phyloP scores from a whole-genome alignment of 139 green algal genomes.

The Zygnema circumcarinatum region DNA sequence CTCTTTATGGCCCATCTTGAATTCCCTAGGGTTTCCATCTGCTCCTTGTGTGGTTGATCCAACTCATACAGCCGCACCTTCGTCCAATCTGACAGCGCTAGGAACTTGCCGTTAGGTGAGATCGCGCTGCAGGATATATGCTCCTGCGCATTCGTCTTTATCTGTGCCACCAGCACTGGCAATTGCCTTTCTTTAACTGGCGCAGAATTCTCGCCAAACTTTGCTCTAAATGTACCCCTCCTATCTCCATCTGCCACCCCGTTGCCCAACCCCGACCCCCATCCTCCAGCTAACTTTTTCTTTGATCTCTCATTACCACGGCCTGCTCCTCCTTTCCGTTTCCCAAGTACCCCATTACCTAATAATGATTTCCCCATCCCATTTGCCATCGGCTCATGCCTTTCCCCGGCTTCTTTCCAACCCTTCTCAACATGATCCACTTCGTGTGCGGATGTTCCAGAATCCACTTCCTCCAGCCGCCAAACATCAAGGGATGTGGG shows the following conservation, averaged over 20 bases:
- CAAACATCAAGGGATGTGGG: slow-evolving; percentile 69
- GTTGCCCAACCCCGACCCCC: neutral
- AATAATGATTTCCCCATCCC: slow-evolving; percentile 7
- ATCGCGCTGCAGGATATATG: slow-evolving; percentile 65
- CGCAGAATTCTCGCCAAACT: neutral
- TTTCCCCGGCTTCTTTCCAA: slow-evolving; percentile 8
- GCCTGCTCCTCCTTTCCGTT: slow-evolving; percentile 57
- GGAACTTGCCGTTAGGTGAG: slow-evolving; percentile 69
- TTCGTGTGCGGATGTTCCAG: neutral
- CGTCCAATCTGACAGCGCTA: slow-evolving; percentile 72
- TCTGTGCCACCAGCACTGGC: neutral
- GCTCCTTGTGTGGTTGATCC: neutral
- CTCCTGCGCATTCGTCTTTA: slow-evolving; percentile 5
- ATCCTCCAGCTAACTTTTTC: neutral
- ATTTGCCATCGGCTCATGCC: neutral
- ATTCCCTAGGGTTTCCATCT: too few species aligned
- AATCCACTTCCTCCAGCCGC: slow-evolving; percentile 58
- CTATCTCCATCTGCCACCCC: neutral
- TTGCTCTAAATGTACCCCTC: neutral
- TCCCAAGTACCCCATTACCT: slow-evolving; percentile 5
- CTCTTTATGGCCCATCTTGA: neutral
- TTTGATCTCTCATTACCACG: neutral
- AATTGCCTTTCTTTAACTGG: too few species aligned
- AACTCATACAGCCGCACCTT: slow-evolving; percentile 54
- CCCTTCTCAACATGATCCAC: neutral